These are phyloP conservation scores for Opeltia flavorubescens DNA, from an alignment of 495 filamentous ascomycete species.

Conservation along the genomic window DNA sequence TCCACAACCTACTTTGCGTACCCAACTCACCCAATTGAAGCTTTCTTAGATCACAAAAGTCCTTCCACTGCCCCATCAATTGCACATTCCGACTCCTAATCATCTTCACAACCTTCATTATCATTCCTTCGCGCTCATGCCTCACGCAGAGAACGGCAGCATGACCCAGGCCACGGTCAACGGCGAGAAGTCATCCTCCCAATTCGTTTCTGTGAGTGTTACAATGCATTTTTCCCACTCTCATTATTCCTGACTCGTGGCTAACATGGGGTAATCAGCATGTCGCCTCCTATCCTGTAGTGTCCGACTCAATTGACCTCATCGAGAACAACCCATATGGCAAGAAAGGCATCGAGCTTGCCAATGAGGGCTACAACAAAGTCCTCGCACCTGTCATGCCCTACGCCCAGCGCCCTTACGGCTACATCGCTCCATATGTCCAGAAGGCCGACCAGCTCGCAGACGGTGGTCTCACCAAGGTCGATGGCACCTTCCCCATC, in stretches of 20 bases:
- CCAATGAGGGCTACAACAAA: conserved; percentile 50
- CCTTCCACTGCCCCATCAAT: not conserved
- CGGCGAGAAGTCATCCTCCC: conserved; percentile 51
- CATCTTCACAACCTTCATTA: not conserved
- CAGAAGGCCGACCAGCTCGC: conserved; percentile 68
- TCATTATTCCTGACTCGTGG: not conserved
- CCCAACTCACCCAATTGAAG: not conserved
- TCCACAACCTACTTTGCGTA: not conserved
- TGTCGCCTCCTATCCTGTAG: conserved; percentile 68
- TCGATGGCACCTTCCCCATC: conserved; percentile 70
- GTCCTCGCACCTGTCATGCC: conserved; percentile 61
- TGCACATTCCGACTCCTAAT: not conserved
- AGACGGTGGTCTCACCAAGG: conserved; percentile 53
- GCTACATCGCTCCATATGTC: conserved; percentile 69
- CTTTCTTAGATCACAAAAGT: not conserved
- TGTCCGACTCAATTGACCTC: conserved; percentile 61
- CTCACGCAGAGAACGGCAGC: conserved; percentile 28
- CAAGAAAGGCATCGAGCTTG: conserved; percentile 60
- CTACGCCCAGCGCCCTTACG: conserved; percentile 62
- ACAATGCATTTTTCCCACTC: too few species aligned
- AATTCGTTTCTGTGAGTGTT: conserved; percentile 55
- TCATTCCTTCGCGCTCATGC: conserved; percentile 18
- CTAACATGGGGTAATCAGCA: conserved; percentile 40
- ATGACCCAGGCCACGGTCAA: conserved; percentile 43
- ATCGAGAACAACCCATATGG: conserved; percentile 72